Evolutionary conservation across 441 rosid genomes (phyloP).

Genomic region (Brassica hybrid): DNA sequence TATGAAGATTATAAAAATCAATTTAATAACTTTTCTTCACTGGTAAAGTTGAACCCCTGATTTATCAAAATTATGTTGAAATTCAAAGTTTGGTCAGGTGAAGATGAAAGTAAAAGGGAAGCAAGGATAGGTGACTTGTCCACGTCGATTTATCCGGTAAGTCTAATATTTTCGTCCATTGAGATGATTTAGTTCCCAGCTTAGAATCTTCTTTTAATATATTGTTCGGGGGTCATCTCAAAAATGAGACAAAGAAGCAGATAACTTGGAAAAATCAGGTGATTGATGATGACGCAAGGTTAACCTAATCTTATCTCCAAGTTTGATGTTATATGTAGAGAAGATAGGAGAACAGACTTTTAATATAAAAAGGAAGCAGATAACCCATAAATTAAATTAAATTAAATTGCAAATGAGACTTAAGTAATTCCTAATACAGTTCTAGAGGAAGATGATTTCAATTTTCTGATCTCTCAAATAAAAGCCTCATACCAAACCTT

Average conservation of each 20-base stretch:
- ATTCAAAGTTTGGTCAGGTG: conserved; percentile 38
- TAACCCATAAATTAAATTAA: neutral
- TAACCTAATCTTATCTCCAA: conserved; percentile 32
- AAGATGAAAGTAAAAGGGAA: conserved; percentile 44
- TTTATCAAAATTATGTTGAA: conserved; percentile 1
- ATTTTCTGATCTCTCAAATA: neutral
- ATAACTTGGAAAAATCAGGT: conserved; percentile 28
- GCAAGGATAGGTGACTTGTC: conserved; percentile 46
- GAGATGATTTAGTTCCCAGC: conserved; percentile 5
- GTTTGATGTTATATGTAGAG: conserved; percentile 1
- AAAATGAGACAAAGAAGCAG: conserved; percentile 36
- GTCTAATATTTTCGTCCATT: conserved; percentile 11
- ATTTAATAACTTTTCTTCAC: neutral
- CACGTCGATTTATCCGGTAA: conserved; percentile 27
- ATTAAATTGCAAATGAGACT: neutral
- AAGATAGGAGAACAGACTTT: neutral
- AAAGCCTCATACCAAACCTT: neutral
- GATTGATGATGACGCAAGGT: conserved; percentile 28
- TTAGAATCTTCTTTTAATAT: neutral
- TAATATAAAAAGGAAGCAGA: neutral
- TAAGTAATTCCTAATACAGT: neutral
- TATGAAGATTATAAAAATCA: neutral
- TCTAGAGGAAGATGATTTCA: neutral
- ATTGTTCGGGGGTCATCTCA: conserved; percentile 35
- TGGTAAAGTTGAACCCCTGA: conserved; percentile 27